Percentiles rank a stretch among this genome's conserved stretches.
Conservation (phyloP, 257 asterid genomes). For the Prunella vulgaris region DNA sequence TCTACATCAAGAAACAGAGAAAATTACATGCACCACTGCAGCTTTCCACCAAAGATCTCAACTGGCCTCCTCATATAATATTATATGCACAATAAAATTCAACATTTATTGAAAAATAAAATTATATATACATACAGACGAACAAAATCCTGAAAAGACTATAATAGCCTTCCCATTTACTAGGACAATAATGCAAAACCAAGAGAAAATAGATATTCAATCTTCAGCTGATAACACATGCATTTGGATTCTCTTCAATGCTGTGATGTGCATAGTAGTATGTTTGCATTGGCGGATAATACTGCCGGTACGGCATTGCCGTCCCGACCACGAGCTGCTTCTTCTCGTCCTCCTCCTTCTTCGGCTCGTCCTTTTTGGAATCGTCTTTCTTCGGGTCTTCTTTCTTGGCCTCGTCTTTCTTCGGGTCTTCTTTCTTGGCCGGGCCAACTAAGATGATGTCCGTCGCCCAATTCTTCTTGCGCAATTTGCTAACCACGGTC, state of each 20-base stretch:
- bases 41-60: constrained; percentile 34
- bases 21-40: constrained; percentile 11
- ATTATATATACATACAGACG: neutral
- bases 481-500: constrained; percentile 46
- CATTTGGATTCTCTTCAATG: constrained; percentile 71
- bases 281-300: constrained; percentile 45
- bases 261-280: constrained; percentile 46
- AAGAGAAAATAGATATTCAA: neutral
- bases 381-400: constrained; percentile 41
- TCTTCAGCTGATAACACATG: constrained; percentile 38
- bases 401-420: constrained; percentile 38
- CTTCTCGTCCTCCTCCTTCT: constrained; percentile 32
- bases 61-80: neutral
- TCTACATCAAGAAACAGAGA: constrained; percentile 15
- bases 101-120: neutral
- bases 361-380: constrained; percentile 24
- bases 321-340: constrained; percentile 31
- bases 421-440: constrained; percentile 37
- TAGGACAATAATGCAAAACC: neutral
- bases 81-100: neutral
- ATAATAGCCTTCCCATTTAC: constrained; percentile 3
- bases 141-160: constrained; percentile 19
- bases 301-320: constrained; percentile 39
- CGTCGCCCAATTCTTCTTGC: constrained; percentile 46
- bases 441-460: constrained; percentile 48